Base-by-base conservation (phyloP, 1,139 yeast species). In the Yamadazyma aaseri region DNA sequence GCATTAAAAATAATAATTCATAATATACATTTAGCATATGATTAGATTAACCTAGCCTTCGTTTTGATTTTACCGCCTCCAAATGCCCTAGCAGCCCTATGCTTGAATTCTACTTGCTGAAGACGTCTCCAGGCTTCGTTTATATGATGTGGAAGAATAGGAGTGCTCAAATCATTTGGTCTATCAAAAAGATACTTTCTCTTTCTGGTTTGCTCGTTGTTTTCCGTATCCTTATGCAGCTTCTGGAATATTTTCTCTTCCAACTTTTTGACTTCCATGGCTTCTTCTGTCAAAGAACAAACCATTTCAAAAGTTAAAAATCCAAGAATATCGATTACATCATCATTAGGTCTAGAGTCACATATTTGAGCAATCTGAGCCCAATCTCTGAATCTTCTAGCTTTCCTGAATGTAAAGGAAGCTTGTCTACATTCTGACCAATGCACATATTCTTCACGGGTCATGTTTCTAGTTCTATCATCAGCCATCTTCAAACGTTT, bases 341-440 rank as follows among this genome's bases (percentile, higher is more conserved):
- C 99, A 59, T 92, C 98, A 53, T 86, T 86, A 3, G 97, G 96
- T 50, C 94, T 78, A 14, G 94, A 79, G 44, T 94, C 98, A 13
- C 95, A 84, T 31, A 94, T 62, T 37, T 80, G 84, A 0, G 87
- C 64, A 32, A 92, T 78, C 13, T 94, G 95, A 6, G 96, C 94
- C 98, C 98, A 92, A 54, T 92, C 99, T 52, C 95, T 75, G 55
- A 92, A 92, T 51, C 97, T 69, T 56, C 90, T 87, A 12, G 86
- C 86, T 57, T 94, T 92, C 49, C 97, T 73, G 52, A 89, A 92
- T 0, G 98, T 94, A 55, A 92, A 94, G 37, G 95, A 82, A 1
- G 98, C 98, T 57, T 92, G 98, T 45, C 99, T 77, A 62, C 98
- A 92, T 55, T 92, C 99, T 10, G 96, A 85, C 97, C 97, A 92